Base-by-base conservation (phyloP, 1,284 basidiomycete genomes). In the Boletus smithii region DNA sequence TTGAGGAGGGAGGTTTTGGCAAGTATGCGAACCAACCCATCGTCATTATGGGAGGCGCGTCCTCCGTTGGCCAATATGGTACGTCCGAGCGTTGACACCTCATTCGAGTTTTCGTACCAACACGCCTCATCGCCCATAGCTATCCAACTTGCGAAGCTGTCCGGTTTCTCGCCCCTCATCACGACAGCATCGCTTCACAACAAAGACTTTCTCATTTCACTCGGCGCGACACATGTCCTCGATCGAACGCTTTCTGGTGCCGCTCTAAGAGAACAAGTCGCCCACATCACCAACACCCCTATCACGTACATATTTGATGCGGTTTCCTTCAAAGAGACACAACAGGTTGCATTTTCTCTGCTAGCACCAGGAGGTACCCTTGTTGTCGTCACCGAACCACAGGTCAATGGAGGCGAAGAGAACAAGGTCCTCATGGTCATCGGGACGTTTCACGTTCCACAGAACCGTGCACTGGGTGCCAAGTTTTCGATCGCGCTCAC, bases 221-320 rank as follows among this genome's bases (percentile, higher is more conserved):
- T 72, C 36, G 75, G 76, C 7, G 75, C 72, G 3, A 72, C 70
- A 2, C 69, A 71, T 27, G 57, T 69, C 46, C 57, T 76, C 53
- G 68, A 68, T 43, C 63, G 69, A 38, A 53, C 46, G 7, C 47
- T 59, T 23, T 39, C 57, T 5, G 9, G 14, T 7, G 3, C 27
- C 11, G 30, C 31, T 13, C 20, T 61, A 11, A 43, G 16, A 16
- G 41, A 47, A 8, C 51, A 43, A 9, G 30, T 60, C 26, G 35
- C 26, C 0, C 36, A 40, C 13, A 45, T 55, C 42, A 55, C 48
- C 16, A 5, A 18, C 5, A 7, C 13, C 8, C 49, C 47, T 9
- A 47, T 59, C 33, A 39, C 23, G 8, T 50, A 56, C 36, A 41
- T 50, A 10, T 62, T 58, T 10, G 58, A 58, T 10, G 57, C 60